A percentile compares a stretch with the other conserved stretches of the same genome.
Evolutionary conservation across 306 rosid species (phyloP).

Genomic region (Gastrolobium bilobum): DNA sequence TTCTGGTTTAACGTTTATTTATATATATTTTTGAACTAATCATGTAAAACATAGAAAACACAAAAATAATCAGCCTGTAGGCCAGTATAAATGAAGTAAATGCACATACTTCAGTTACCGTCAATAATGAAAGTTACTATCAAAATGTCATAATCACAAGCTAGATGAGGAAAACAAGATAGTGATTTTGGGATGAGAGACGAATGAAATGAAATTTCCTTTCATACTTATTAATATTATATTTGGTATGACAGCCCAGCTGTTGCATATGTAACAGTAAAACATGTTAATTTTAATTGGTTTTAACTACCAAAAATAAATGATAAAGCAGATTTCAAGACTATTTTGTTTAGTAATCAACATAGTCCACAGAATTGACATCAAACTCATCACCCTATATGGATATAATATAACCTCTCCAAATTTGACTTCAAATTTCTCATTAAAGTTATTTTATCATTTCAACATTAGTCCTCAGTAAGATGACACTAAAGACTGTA

Average conservation of each 20-base stretch:
- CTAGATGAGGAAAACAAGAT: not conserved
- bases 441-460: not conserved
- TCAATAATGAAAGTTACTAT: not conserved
- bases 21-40: not conserved
- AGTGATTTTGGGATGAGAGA: not conserved
- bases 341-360: not conserved
- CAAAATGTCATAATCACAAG: not conserved
- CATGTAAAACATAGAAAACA: conserved; percentile 10
- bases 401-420: not conserved
- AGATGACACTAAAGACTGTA: not conserved
- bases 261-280: not conserved
- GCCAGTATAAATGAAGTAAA: not conserved
- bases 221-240: not conserved
- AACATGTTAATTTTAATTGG: not conserved
- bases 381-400: not conserved
- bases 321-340: not conserved
- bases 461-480: conserved; percentile 3
- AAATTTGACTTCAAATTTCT: conserved; percentile 3
- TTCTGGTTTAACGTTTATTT: not conserved
- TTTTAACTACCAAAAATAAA: conserved; percentile 18
- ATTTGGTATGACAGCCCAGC: conserved; percentile 4
- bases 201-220: not conserved
- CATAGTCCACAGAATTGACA: not conserved
- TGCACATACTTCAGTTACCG: not conserved
- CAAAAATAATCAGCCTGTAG: not conserved